Evolutionary conservation across 116 monocot genomes (phyloP).

Genomic region (Trichopus zeylanicus): DNA sequence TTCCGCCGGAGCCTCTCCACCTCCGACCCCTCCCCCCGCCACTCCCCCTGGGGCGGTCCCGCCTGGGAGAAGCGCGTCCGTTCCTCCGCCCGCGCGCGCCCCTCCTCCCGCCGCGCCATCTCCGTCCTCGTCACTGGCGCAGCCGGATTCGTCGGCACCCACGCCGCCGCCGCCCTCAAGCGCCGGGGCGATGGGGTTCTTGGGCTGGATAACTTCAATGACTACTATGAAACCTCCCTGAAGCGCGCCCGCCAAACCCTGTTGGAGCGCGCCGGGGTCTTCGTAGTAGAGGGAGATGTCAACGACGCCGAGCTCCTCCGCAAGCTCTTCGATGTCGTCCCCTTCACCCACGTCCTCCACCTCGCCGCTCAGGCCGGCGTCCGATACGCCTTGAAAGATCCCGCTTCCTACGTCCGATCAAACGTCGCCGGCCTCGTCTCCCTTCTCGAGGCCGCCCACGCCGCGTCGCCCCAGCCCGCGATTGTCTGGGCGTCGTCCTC

Average conservation of each 20-base stretch:
- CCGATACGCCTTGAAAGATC: slow-evolving; percentile 45
- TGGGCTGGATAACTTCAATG: slow-evolving; percentile 44
- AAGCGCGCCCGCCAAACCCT: slow-evolving; percentile 32
- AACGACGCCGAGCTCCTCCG: slow-evolving; percentile 38
- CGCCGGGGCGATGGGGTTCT: slow-evolving; percentile 42
- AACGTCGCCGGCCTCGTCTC: slow-evolving; percentile 67
- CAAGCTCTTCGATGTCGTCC: slow-evolving; percentile 53
- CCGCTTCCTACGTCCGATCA: slow-evolving; percentile 39
- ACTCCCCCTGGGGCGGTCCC: slow-evolving; percentile 22
- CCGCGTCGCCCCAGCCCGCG: slow-evolving; percentile 47
- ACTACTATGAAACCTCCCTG: slow-evolving; percentile 40
- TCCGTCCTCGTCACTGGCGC: slow-evolving; percentile 40
- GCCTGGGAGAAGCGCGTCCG: slow-evolving; percentile 33
- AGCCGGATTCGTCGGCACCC: slow-evolving; percentile 32
- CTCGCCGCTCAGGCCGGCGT: slow-evolving; percentile 57
- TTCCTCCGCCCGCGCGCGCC: slow-evolving; percentile 20
- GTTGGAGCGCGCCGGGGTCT: slow-evolving; percentile 22
- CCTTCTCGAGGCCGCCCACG: slow-evolving; percentile 41
- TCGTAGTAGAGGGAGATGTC: slow-evolving; percentile 56
- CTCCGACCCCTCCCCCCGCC: slow-evolving; percentile 3
- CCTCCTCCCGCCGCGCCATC: slow-evolving; percentile 1
- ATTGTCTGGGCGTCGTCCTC: slow-evolving; percentile 60
- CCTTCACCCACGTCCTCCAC: slow-evolving; percentile 55
- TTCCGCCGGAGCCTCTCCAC: slow-evolving; percentile 12
- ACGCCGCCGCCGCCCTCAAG: slow-evolving; percentile 25